These are phyloP conservation scores for Iberis amara DNA, from an alignment of 441 rosid species.

Conservation along the genomic window DNA sequence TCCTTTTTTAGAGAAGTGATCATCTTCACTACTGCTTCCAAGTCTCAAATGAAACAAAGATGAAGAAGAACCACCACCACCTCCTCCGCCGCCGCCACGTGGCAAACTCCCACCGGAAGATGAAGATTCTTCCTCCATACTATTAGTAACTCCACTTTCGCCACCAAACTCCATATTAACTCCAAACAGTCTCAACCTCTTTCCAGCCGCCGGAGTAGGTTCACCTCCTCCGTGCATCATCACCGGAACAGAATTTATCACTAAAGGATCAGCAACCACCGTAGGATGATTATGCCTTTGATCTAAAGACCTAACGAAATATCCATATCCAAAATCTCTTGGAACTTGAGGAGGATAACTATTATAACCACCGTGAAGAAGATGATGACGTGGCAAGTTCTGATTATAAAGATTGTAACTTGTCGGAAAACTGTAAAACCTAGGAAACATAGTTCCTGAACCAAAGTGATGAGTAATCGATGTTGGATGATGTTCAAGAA, in stretches of 20 bases:
- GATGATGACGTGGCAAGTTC: constrained; percentile 25
- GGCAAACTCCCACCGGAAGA: constrained; percentile 33
- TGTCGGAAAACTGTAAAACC: constrained; percentile 45
- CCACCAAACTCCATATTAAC: constrained; percentile 60
- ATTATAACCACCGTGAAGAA: constrained; percentile 17
- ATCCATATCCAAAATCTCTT: constrained; percentile 33
- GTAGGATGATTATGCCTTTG: constrained; percentile 18
- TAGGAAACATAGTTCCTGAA: constrained; percentile 45
- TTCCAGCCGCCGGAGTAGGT: constrained; percentile 31
- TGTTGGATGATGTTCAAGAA: constrained; percentile 42
- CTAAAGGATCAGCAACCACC: constrained; percentile 38
- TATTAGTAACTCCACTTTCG: constrained; percentile 24
- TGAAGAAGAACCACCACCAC: constrained; percentile 6
- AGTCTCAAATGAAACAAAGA: constrained; percentile 18
- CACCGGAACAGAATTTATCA: constrained; percentile 36
- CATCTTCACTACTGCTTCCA: constrained; percentile 34
- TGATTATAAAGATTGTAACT: constrained; percentile 30
- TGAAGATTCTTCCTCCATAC: constrained; percentile 35
- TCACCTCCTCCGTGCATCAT: constrained; percentile 18
- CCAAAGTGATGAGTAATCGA: constrained; percentile 29
- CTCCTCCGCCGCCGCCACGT: constrained; percentile 1
- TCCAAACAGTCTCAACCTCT: constrained; percentile 57
- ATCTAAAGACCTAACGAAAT: constrained; percentile 41
- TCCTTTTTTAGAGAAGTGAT: constrained; percentile 57
- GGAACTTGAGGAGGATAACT: constrained; percentile 21